Percentiles rank a stretch among this genome's conserved stretches.
These are phyloP conservation scores for Geranium incanum DNA, from an alignment of 441 rosid genomes.

Conservation along the genomic window DNA sequence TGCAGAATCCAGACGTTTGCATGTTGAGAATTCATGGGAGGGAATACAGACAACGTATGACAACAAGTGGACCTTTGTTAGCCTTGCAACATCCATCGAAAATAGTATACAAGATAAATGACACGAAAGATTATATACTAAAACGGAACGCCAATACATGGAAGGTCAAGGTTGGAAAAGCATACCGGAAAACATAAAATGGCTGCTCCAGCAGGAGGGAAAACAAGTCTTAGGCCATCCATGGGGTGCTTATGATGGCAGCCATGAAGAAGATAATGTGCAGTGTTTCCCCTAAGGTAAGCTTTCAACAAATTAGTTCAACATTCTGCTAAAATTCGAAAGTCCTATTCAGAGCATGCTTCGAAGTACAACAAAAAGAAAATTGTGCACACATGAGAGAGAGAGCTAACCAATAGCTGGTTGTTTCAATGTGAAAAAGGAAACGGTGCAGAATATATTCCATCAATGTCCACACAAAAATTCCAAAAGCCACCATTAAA, in stretches of 20 bases:
- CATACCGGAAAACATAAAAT: constrained; percentile 34
- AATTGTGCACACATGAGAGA: neutral
- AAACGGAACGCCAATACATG: neutral
- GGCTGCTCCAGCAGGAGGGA: constrained; percentile 42
- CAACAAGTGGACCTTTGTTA: too few species aligned
- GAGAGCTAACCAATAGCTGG: constrained; percentile 28
- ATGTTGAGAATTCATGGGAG: too few species aligned
- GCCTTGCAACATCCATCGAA: too few species aligned
- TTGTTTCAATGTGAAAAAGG: constrained; percentile 30
- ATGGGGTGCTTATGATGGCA: constrained; percentile 51
- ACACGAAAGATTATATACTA: too few species aligned
- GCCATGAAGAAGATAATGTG: constrained; percentile 44
- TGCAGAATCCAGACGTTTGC: too few species aligned
- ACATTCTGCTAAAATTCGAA: neutral
- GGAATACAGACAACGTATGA: too few species aligned
- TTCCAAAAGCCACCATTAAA: constrained; percentile 23
- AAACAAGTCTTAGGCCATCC: constrained; percentile 45
- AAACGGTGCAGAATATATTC: constrained; percentile 36
- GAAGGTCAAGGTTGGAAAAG: neutral
- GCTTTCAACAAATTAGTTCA: neutral
- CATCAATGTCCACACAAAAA: constrained; percentile 34
- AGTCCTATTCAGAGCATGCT: neutral
- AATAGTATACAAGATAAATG: too few species aligned
- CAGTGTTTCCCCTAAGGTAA: constrained; percentile 34
- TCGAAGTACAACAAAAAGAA: neutral